Evolutionary conservation across 176 grass and related monocot species (phyloP).

Genomic region (Musa itinerans): DNA sequence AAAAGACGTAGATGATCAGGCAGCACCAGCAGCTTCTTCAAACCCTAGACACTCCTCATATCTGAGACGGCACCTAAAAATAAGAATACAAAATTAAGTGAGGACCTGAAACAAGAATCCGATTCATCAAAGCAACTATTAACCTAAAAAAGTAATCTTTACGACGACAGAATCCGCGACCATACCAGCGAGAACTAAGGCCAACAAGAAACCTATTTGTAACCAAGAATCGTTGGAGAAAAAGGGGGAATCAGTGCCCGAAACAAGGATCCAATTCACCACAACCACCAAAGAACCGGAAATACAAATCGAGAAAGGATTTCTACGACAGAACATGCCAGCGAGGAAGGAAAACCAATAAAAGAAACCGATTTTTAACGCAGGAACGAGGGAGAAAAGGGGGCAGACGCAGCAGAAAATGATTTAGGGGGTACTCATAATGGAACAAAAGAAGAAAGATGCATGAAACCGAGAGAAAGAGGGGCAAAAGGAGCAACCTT

Average conservation of each 20-base stretch:
- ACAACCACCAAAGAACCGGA: background rate
- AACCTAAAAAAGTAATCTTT: background rate
- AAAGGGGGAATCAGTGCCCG: background rate
- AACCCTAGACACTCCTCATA: background rate
- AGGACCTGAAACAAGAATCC: background rate
- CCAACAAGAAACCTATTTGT: background rate
- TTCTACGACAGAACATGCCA: slow-evolving; percentile 21
- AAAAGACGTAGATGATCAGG: background rate
- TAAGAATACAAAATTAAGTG: background rate
- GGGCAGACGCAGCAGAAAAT: background rate
- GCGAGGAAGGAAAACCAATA: background rate
- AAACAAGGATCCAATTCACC: background rate
- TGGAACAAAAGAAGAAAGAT: slow-evolving; percentile 11
- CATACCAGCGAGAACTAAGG: background rate
- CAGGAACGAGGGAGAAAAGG: background rate
- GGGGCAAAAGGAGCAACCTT: slow-evolving; percentile 11
- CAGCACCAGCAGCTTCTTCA: background rate
- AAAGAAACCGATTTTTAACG: background rate
- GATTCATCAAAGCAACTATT: background rate
- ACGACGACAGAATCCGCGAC: background rate
- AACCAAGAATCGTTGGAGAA: slow-evolving; percentile 1
- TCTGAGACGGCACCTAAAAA: background rate
- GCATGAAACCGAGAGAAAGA: slow-evolving; percentile 9
- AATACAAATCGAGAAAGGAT: slow-evolving; percentile 10
- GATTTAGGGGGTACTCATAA: background rate